Conservation (phyloP, 495 filamentous ascomycete genomes). For the Cenococcum geophilum region DNA sequence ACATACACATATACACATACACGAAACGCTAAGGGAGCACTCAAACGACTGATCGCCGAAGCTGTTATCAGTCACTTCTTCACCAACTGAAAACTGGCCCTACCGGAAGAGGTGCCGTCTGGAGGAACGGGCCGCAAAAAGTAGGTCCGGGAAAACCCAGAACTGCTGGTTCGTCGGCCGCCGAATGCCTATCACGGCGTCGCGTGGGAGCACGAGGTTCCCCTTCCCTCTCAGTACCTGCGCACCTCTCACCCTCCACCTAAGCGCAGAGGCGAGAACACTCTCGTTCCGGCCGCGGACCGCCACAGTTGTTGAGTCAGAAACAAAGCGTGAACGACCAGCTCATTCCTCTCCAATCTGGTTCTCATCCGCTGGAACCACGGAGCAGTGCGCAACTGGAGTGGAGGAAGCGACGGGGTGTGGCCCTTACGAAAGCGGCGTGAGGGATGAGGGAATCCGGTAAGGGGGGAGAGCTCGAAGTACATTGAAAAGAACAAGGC, state of each 20-base stretch:
- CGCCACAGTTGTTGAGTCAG: background rate
- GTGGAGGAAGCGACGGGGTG: background rate
- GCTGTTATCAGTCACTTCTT: constrained; percentile 11
- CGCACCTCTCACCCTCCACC: no score
- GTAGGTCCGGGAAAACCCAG: constrained; percentile 10
- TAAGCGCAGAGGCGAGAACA: no score
- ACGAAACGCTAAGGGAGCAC: background rate
- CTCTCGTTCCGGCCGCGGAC: no score
- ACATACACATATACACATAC: background rate
- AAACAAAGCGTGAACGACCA: background rate
- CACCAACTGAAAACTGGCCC: constrained; percentile 18
- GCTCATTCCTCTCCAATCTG: background rate
- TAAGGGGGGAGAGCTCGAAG: no score
- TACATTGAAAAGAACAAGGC: background rate
- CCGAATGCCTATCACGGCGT: background rate
- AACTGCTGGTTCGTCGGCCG: background rate
- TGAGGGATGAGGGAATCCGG: background rate
- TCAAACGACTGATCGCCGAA: constrained; percentile 13
- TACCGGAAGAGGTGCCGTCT: no score
- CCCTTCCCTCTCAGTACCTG: background rate
- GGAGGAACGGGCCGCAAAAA: constrained; percentile 14
- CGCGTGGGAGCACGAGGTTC: background rate
- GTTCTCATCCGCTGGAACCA: background rate
- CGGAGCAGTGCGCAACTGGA: background rate
- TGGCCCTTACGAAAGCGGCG: background rate